Conservation (phyloP, 805 yeast species). For the Lachancea sp. region DNA sequence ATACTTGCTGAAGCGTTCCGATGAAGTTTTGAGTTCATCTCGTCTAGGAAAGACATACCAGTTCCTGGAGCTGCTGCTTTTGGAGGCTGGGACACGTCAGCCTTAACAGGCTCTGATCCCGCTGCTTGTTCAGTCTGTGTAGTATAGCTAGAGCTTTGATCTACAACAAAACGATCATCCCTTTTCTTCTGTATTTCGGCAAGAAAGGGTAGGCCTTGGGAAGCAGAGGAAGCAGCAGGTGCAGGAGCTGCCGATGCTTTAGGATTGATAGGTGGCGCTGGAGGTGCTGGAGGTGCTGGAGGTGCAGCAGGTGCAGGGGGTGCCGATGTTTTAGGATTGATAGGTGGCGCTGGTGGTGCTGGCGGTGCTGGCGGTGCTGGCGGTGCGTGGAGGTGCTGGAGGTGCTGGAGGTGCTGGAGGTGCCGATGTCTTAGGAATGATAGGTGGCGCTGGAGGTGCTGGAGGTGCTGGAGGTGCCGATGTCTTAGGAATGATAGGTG, state of each 20-base stretch:
- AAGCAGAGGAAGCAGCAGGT: slow-evolving; percentile 20
- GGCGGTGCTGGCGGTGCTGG: slow-evolving; percentile 18
- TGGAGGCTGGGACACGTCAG: slow-evolving; percentile 17
- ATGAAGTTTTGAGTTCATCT: slow-evolving; percentile 26
- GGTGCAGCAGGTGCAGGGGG: slow-evolving; percentile 22
- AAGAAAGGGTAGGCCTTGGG: slow-evolving; percentile 44
- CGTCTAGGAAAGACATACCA: slow-evolving; percentile 27
- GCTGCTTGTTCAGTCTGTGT: slow-evolving; percentile 20
- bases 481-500: slow-evolving; percentile 19
- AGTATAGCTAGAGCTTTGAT: slow-evolving; percentile 27
- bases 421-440: slow-evolving; percentile 20
- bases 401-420: slow-evolving; percentile 21
- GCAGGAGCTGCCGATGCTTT: slow-evolving; percentile 20
- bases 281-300: slow-evolving; percentile 17
- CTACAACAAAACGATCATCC: slow-evolving; percentile 42
- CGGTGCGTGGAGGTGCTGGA: slow-evolving; percentile 14
- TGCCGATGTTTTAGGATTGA: too few relatives aligned
- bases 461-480: slow-evolving; percentile 24
- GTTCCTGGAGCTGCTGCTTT: slow-evolving; percentile 11
- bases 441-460: slow-evolving; percentile 19
- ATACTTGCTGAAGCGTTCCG: slow-evolving; percentile 8
- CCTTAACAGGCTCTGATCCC: slow-evolving; percentile 10
- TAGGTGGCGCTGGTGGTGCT: slow-evolving; percentile 21
- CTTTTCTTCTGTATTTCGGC: slow-evolving; percentile 46
- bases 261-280: slow-evolving; percentile 20